Base-by-base conservation (phyloP, 768 basidiomycete species). In the Lanmaoa pseudosensibilis region DNA sequence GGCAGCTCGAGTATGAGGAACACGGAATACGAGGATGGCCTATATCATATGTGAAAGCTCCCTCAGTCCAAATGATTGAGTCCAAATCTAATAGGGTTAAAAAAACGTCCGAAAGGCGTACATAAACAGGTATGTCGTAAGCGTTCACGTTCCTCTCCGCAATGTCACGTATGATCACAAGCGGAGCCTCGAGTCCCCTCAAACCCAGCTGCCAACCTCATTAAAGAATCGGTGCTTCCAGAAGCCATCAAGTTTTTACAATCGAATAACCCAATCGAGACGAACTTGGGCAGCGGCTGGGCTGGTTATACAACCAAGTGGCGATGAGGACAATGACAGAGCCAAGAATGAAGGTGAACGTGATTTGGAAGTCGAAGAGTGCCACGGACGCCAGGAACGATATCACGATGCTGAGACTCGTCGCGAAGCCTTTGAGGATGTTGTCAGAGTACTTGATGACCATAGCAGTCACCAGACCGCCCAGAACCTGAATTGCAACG, bases 401-500 rank as follows among this genome's bases (percentile, higher is more conserved):
- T 58, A 98, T 84, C 67, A 98, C 87, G 71, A 98, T 98, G 73
- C 88, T 90, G 58, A 98, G 78, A 60, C 88, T 91, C 5, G 96
- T 98, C 12, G 96, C 96, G 67, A 98, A 98, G 34, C 96, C 96
- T 74, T 94, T 94, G 70, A 90, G 78, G 60, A 89, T 90, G 73
- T 94, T 95, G 71, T 92, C 92, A 46, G 90, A 87, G 70, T 95
- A 94, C 68, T 94, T 91, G 81, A 96, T 96, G 38, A 96, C 94
- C 73, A 96, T 76, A 2, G 94, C 94, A 6, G 94, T 97, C 62
- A 97, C 78, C 49, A 97, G 77, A 1, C 94, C 94, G n/a, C 94
- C 94, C 21, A 95, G 71, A 5, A 95, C 93, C 73, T 97, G 93
- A 19, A 91, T 87, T 38, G 80, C 68, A 43, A 97, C 92, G 2